Conservation (phyloP, 176 grass and related monocot genomes). For the Ensete ventricosum region DNA sequence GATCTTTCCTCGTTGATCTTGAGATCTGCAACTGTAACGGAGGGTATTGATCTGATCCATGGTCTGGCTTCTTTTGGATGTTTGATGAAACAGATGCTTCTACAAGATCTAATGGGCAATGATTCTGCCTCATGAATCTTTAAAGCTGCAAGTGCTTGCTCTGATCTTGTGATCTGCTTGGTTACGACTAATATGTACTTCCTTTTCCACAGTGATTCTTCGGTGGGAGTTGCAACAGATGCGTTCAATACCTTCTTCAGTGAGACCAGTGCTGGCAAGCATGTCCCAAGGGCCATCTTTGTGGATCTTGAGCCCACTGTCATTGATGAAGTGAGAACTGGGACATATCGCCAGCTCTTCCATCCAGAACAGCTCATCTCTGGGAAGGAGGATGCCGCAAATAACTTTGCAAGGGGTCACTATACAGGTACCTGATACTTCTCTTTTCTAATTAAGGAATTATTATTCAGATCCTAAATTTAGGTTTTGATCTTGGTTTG, state of each 20-base stretch:
- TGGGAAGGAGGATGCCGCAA: constrained; percentile 86
- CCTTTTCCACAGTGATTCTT: constrained; percentile 36
- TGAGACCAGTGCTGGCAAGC: constrained; percentile 71
- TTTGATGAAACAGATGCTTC: too few species aligned
- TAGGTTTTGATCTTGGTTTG: constrained; percentile 3
- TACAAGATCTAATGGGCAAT: too few species aligned
- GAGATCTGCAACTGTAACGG: too few species aligned
- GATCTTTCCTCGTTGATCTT: neutral
- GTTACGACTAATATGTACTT: neutral
- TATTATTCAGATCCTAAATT: neutral
- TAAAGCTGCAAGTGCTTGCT: too few species aligned
- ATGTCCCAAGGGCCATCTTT: constrained; percentile 89
- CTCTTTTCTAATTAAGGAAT: neutral
- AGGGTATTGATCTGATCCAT: too few species aligned
- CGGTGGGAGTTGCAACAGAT: constrained; percentile 52
- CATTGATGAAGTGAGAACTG: constrained; percentile 74
- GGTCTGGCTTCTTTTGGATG: too few species aligned
- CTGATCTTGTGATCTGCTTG: too few species aligned
- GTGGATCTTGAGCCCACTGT: constrained; percentile 94
- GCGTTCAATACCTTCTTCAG: constrained; percentile 99
- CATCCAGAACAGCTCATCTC: constrained; percentile 93
- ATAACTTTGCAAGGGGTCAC: constrained; percentile 92
- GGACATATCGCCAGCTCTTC: constrained; percentile 85
- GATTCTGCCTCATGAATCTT: too few species aligned
- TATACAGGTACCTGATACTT: constrained; percentile 56